phyloP scores from a whole-genome alignment of 495 filamentous ascomycete genomes.

The Margaritispora aquatica region DNA sequence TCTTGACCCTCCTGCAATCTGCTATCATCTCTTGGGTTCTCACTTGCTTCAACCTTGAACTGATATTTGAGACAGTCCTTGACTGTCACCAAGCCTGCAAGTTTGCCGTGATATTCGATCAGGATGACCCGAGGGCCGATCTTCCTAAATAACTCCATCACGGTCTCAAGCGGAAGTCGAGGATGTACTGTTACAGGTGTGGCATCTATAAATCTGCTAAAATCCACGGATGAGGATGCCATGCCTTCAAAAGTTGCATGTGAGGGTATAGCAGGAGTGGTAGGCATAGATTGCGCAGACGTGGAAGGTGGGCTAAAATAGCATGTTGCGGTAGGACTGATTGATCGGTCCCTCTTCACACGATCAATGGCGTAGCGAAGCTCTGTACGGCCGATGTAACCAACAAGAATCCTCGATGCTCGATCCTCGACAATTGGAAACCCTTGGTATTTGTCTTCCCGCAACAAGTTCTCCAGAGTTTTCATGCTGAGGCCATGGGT shows the following conservation, averaged over 20 bases:
- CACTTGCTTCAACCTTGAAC: conserved; percentile 90
- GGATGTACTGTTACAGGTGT: conserved; percentile 91
- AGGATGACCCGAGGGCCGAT: conserved; percentile 92
- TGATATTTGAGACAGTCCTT: conserved; percentile 98
- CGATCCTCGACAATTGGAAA: conserved; percentile 87
- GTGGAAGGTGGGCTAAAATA: conserved; percentile 66
- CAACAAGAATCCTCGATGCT: conserved; percentile 64
- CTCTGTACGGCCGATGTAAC: conserved; percentile 94
- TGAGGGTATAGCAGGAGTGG: conserved; percentile 25
- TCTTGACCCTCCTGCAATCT: conserved; percentile 47
- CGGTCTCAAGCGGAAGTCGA: conserved; percentile 86
- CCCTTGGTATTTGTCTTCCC: conserved; percentile 80
- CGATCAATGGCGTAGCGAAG: conserved; percentile 89
- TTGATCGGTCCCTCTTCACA: conserved; percentile 66
- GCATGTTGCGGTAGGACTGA: conserved; percentile 56
- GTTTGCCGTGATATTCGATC: conserved; percentile 79
- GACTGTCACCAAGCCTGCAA: conserved; percentile 84
- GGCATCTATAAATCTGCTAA: conserved; percentile 81
- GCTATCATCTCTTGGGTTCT: conserved; percentile 57
- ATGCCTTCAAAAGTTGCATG: conserved; percentile 56
- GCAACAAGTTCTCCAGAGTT: conserved; percentile 67
- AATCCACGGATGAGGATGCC: conserved; percentile 65
- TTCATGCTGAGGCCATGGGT: conserved; percentile 67
- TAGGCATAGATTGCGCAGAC: conserved; percentile 30
- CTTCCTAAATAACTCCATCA: conserved; percentile 99